A percentile compares a stretch with the other conserved stretches of the same genome.
phyloP scores from a whole-genome alignment of 192 early-diverging fungal genomes.

The Mortierella claussenii region DNA sequence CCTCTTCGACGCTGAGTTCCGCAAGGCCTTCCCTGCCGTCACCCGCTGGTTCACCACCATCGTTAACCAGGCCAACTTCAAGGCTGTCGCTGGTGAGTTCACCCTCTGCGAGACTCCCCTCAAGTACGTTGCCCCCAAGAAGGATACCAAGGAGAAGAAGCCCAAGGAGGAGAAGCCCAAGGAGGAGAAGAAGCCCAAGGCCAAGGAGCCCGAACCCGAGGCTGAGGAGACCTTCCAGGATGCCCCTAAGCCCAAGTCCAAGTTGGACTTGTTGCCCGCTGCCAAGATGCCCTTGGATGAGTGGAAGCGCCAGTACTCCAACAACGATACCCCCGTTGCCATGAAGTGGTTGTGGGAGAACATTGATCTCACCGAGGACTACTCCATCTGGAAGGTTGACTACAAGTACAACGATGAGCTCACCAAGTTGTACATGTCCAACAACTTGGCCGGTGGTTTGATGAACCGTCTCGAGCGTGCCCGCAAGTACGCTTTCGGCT shows the following conservation, averaged over 20 bases:
- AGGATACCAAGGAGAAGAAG: constrained; percentile 74
- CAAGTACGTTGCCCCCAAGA: constrained; percentile 63
- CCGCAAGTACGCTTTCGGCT: constrained; percentile 96
- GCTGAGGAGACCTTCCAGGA: constrained; percentile 71
- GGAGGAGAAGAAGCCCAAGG: constrained; percentile 62
- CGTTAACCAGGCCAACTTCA: constrained; percentile 86
- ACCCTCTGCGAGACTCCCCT: constrained; percentile 70
- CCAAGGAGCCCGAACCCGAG: constrained; percentile 63
- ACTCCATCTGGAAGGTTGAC: constrained; percentile 90
- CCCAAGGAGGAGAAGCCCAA: constrained; percentile 66
- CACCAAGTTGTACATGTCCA: constrained; percentile 88
- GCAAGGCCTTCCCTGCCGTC: constrained; percentile 86
- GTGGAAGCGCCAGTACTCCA: constrained; percentile 98
- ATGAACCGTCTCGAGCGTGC: constrained; percentile 91
- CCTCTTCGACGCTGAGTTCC: constrained; percentile 81
- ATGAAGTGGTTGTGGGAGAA: constrained; percentile 96
- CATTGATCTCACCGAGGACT: constrained; percentile 82
- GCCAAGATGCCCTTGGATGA: constrained; percentile 86
- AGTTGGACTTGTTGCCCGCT: constrained; percentile 86
- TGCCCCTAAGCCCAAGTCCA: constrained; percentile 91
- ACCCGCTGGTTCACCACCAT: constrained; percentile 94
- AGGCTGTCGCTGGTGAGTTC: constrained; percentile 81
- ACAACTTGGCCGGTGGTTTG: constrained; percentile 95
- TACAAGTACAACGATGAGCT: constrained; percentile 98
- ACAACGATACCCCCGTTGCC: constrained; percentile 92